phyloP scores from a whole-genome alignment of 2,329 filamentous ascomycete genomes.

The Cladosporium colombiae region DNA sequence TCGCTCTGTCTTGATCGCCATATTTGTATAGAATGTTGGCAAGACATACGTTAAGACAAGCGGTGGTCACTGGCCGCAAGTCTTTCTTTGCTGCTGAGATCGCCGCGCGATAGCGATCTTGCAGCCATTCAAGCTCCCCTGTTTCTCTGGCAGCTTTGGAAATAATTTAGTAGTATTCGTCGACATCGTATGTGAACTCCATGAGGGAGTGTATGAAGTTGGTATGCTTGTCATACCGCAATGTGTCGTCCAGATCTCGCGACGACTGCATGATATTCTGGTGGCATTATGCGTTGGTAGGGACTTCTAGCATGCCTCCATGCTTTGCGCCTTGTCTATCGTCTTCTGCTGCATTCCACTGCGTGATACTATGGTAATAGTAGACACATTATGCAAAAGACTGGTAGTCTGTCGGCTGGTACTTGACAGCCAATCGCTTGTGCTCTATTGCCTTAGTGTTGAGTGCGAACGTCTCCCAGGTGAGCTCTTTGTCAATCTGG shows the following conservation, averaged over 20 bases:
- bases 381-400: conserved; percentile 1
- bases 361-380: conserved; percentile 4
- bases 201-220: conserved; percentile 12
- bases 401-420: conserved; percentile 4
- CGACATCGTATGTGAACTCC: neutral
- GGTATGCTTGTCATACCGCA: neutral
- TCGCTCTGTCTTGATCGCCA: neutral
- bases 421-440: conserved; percentile 1
- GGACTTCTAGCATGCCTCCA: neutral
- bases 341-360: neutral
- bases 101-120: conserved; percentile 2
- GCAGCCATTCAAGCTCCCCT: conserved; percentile 21
- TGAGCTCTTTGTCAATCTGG: neutral
- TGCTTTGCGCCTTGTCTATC: neutral
- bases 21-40: neutral
- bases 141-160: conserved; percentile 18
- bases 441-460: neutral
- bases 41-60: conserved; percentile 3
- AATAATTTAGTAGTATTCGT: neutral
- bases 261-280: conserved; percentile 4
- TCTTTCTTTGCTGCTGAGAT: conserved; percentile 11
- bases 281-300: neutral
- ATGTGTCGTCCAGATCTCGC: conserved; percentile 8
- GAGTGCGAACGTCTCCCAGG: neutral
- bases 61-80: neutral